Base-by-base conservation (phyloP, 345 rosid species). In the Reutealis trisperma region DNA sequence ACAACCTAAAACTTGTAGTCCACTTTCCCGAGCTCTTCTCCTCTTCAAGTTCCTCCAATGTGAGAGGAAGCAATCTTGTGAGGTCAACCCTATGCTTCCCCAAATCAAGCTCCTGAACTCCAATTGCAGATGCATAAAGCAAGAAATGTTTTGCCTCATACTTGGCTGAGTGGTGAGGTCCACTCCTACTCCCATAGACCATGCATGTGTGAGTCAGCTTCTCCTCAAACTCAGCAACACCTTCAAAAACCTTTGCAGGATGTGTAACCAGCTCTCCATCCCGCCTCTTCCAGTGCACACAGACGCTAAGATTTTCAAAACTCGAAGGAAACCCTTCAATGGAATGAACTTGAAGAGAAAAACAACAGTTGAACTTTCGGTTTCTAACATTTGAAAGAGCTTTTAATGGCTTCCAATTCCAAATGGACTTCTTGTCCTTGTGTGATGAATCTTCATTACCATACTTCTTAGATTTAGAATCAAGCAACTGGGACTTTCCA, bases 11-110 rank as follows among this genome's bases (percentile, higher is more conserved):
- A 81, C 97, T 91, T 6, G 99, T 95, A 55, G 96, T 90, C 99
- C 99, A 95, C 77, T 89, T 88, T 68, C 98, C 94, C 0, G 91
- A 86, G 84, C 93, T 90, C 86, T 90, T 95, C 81, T 95, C 99
- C 80, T 90, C 97, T 79, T 93, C 94, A 84, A 95, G 75, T 78
- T 93, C 99, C 85, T 95, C 99, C 81, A 93, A 81, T 21, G 99
- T 90, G 76, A 91, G 89, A 67, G 99, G 99, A 82, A 95, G 95
- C 83, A 95, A 78, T 75, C 90, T 90, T 0, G 99, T 90, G 74
- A 95, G 94, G 70, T 95, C 99, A 82, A 95, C 88, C 72, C 98
- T 91, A 79, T 95, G 99, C 88, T 93, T 95, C 54, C 99, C 99
- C 85, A 95, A 81, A 85, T 95, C 98, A 85, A 90, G 84, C 70